Evolutionary conservation across 2,329 filamentous ascomycete genomes (phyloP).

Genomic region (Aspergillus nomiae): DNA sequence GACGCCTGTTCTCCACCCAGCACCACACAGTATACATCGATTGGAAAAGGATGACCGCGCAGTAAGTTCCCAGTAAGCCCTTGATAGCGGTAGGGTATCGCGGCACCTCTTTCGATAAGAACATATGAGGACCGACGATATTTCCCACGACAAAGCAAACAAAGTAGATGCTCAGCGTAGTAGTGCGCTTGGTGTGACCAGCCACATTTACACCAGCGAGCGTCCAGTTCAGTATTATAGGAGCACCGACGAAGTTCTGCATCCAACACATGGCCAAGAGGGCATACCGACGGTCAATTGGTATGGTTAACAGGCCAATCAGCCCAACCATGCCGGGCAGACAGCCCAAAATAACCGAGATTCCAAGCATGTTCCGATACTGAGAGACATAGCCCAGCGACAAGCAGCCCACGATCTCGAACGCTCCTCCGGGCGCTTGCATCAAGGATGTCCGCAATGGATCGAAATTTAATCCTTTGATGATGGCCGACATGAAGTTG

Average conservation of each 20-base stretch:
- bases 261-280: background rate
- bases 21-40: slow-evolving; percentile 17
- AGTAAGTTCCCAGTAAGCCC: slow-evolving; percentile 42
- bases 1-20: slow-evolving; percentile 8
- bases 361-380: background rate
- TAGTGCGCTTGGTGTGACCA: slow-evolving; percentile 52
- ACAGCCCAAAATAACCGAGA: slow-evolving; percentile 40
- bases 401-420: background rate
- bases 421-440: background rate
- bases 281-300: slow-evolving; percentile 39
- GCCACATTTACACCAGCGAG: slow-evolving; percentile 24
- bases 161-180: slow-evolving; percentile 31
- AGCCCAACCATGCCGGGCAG: slow-evolving; percentile 49
- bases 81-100: slow-evolving; percentile 43
- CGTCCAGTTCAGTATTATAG: background rate
- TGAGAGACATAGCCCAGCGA: background rate
- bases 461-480: slow-evolving; percentile 35
- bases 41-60: slow-evolving; percentile 35
- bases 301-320: slow-evolving; percentile 50
- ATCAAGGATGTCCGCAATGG: background rate
- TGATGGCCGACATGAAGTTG: slow-evolving; percentile 48
- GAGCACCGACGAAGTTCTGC: background rate
- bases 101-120: slow-evolving; percentile 42
- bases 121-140: slow-evolving; percentile 47
- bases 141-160: slow-evolving; percentile 29